phyloP scores from a whole-genome alignment of 192 early-diverging fungal species.

The Oehlia diaphana region DNA sequence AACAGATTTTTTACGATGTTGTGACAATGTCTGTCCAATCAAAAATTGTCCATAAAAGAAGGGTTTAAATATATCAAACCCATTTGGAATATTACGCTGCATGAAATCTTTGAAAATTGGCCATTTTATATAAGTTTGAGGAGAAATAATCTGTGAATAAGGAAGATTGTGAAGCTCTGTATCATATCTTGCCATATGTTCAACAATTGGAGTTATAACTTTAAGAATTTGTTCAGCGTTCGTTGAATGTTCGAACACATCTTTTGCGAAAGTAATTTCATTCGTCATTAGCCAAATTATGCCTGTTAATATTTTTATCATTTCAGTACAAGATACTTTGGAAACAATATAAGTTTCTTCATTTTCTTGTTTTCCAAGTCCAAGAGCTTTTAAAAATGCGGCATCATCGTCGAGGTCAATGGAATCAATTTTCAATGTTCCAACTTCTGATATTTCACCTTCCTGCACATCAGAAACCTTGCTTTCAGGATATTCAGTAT shows the following conservation, averaged over 20 bases:
- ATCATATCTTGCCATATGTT: slow-evolving; percentile 20
- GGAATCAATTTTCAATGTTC: not conserved
- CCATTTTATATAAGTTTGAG: not conserved
- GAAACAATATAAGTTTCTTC: not conserved
- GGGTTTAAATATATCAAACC: slow-evolving; percentile 40
- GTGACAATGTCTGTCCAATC: slow-evolving; percentile 37
- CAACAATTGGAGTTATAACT: not conserved
- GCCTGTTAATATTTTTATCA: not conserved
- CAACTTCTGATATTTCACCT: no score
- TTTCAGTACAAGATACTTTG: not conserved
- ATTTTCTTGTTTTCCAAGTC: not conserved
- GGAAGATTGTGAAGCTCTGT: not conserved
- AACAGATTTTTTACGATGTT: not conserved
- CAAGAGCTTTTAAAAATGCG: not conserved
- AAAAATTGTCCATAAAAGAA: slow-evolving; percentile 51
- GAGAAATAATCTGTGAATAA: not conserved
- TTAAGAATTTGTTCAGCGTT: not conserved
- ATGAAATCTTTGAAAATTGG: slow-evolving; percentile 26
- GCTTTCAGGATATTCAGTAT: no score
- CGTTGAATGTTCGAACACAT: not conserved
- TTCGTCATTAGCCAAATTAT: not conserved
- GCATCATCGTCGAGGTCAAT: not conserved
- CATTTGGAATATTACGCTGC: slow-evolving; percentile 40
- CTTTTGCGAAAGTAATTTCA: not conserved
- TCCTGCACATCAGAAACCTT: no score